Evolutionary conservation across 305 asterid genomes (phyloP).

Genomic region (Plantago rigida): DNA sequence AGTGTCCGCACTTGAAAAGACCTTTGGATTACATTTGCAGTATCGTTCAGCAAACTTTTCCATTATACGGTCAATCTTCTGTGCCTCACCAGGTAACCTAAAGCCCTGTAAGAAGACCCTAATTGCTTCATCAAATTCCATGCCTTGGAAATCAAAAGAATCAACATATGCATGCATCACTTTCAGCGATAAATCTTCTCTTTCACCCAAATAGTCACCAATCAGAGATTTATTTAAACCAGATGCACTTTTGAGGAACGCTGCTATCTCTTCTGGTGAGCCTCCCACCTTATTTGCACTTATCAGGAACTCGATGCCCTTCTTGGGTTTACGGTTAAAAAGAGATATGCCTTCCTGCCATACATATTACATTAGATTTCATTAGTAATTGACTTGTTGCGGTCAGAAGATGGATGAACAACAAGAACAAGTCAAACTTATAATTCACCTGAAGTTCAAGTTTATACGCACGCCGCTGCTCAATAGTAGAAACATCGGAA

Average conservation of each 20-base stretch:
- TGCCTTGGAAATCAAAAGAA: conserved; percentile 89
- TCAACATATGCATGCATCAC: conserved; percentile 99
- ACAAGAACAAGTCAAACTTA: conserved; percentile 5
- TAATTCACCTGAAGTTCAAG: conserved; percentile 86
- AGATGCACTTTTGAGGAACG: conserved; percentile 76
- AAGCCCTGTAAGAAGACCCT: conserved; percentile 87
- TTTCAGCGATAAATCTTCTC: conserved; percentile 85
- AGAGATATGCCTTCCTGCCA: conserved; percentile 99
- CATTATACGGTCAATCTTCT: conserved; percentile 95
- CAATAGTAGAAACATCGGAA: conserved; percentile 81
- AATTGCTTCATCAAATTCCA: conserved; percentile 94
- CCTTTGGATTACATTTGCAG: conserved; percentile 88
- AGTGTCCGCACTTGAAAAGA: conserved; percentile 91
- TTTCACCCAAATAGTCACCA: conserved; percentile 98
- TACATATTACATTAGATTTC: conserved; percentile 29
- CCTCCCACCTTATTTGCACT: conserved; percentile 90
- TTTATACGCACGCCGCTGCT: conserved; percentile 97
- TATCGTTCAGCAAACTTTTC: conserved; percentile 95
- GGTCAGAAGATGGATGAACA: conserved; percentile 13
- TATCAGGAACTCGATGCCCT: conserved; percentile 88
- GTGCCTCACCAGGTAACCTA: conserved; percentile 99
- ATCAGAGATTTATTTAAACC: conserved; percentile 83
- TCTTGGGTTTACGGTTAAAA: conserved; percentile 93
- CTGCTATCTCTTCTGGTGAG: conserved; percentile 84
- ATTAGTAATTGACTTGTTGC: conserved; percentile 17